These are phyloP conservation scores for Fusarium foetens DNA, from an alignment of 2,329 filamentous ascomycete species.

Conservation along the genomic window DNA sequence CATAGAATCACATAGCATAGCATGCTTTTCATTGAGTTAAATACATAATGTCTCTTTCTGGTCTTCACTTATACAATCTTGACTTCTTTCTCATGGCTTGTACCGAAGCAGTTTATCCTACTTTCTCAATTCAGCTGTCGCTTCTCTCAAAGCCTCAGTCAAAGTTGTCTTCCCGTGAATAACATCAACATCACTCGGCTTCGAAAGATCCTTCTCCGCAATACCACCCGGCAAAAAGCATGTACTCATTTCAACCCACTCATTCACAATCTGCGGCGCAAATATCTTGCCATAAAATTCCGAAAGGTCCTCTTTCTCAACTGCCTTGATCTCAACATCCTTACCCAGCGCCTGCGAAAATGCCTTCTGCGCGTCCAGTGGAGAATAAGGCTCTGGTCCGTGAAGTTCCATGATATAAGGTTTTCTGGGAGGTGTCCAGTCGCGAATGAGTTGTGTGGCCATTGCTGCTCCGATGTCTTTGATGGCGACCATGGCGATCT, in stretches of 20 bases:
- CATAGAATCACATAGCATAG: background rate
- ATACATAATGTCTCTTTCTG: background rate
- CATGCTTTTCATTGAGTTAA: background rate
- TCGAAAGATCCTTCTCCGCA: constrained; percentile 28
- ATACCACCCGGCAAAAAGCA: constrained; percentile 45
- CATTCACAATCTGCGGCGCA: constrained; percentile 35
- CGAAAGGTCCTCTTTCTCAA: constrained; percentile 42
- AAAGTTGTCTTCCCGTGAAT: constrained; percentile 38
- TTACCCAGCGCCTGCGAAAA: constrained; percentile 44
- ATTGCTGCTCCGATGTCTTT: constrained; percentile 41
- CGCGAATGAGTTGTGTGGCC: constrained; percentile 41
- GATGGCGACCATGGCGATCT: constrained; percentile 48
- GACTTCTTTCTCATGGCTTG: accelerated
- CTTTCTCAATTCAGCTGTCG: background rate
- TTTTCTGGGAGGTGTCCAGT: constrained; percentile 22
- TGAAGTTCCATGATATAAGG: constrained; percentile 48
- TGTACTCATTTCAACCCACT: constrained; percentile 48
- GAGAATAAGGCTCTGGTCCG: constrained; percentile 45
- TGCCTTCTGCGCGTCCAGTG: constrained; percentile 45
- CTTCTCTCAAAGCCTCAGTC: constrained; percentile 23
- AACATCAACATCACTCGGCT: constrained; percentile 24
- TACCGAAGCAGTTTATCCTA: accelerated
- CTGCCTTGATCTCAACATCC: constrained; percentile 40
- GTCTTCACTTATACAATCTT: accelerated
- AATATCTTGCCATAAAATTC: constrained; percentile 39